Percentiles rank a stretch among this genome's conserved stretches.
These are phyloP conservation scores for Pelargonium fulgidum DNA, from an alignment of 441 rosid species.

Conservation along the genomic window DNA sequence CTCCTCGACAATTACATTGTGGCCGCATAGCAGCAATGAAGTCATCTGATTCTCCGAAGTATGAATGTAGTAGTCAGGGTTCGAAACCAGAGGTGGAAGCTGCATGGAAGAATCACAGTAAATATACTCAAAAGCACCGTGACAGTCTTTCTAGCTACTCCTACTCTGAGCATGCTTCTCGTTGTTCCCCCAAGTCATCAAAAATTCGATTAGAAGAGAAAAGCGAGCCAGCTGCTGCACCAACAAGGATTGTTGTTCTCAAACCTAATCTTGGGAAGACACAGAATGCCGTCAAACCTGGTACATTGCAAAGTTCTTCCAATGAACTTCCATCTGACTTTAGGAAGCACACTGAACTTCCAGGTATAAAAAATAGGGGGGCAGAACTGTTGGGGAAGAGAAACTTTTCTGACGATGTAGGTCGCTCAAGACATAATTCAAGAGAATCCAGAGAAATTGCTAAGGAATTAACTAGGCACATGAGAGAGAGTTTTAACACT, in stretches of 20 bases:
- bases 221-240: constrained; percentile 31
- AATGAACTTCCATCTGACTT: constrained; percentile 43
- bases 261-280: constrained; percentile 71
- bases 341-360: constrained; percentile 29
- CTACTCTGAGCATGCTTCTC: constrained; percentile 27
- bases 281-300: constrained; percentile 33
- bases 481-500: constrained; percentile 39
- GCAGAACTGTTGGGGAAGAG: constrained; percentile 33
- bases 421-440: constrained; percentile 43
- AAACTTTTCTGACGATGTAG: constrained; percentile 36
- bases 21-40: constrained; percentile 32
- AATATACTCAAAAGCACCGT: constrained; percentile 30
- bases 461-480: constrained; percentile 55
- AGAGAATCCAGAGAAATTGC: constrained; percentile 65
- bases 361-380: constrained; percentile 34
- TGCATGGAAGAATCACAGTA: constrained; percentile 27
- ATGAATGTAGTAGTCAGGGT: constrained; percentile 24
- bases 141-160: constrained; percentile 29
- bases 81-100: constrained; percentile 36
- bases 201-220: constrained; percentile 39
- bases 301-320: constrained; percentile 46
- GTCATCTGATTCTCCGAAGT: constrained; percentile 30
- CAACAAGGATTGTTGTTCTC: constrained; percentile 82
- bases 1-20: constrained; percentile 37
- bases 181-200: constrained; percentile 28